phyloP scores from a whole-genome alignment of 495 filamentous ascomycete species.

The Opeltia flavorubescens region DNA sequence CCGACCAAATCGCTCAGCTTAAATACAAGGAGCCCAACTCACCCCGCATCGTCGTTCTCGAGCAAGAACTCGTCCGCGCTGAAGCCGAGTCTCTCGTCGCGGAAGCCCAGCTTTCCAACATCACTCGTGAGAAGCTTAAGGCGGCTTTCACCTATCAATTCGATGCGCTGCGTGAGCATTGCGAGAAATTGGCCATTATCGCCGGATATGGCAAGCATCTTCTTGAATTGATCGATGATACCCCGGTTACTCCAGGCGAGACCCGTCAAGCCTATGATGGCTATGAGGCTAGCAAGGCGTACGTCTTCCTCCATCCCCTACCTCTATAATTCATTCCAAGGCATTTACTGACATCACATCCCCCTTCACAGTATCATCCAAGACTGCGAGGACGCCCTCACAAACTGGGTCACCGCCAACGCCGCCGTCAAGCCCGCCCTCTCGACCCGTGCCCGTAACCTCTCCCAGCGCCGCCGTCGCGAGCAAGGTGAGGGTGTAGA shows the following conservation, averaged over 20 bases:
- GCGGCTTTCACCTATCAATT: slow-evolving; percentile 97
- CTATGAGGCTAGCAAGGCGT: slow-evolving; percentile 92
- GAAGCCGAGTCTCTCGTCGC: slow-evolving; percentile 97
- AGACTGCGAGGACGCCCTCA: slow-evolving; percentile 93
- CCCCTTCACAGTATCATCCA: slow-evolving; percentile 63
- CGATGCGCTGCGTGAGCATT: slow-evolving; percentile 92
- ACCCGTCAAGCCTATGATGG: slow-evolving; percentile 93
- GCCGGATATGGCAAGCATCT: slow-evolving; percentile 96
- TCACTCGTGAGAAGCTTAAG: slow-evolving; percentile 98
- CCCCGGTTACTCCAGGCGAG: slow-evolving; percentile 92
- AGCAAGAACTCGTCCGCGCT: slow-evolving; percentile 95
- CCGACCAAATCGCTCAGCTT: slow-evolving; percentile 93
- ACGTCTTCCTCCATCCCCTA: slow-evolving; percentile 10
- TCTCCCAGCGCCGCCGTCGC: slow-evolving; percentile 66
- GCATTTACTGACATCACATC: not conserved
- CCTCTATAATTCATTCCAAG: not conserved
- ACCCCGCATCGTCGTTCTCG: slow-evolving; percentile 90
- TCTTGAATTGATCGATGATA: slow-evolving; percentile 87
- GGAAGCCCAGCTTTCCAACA: slow-evolving; percentile 96
- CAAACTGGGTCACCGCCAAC: slow-evolving; percentile 88
- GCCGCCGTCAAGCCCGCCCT: slow-evolving; percentile 76
- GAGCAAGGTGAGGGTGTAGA: slow-evolving; percentile 53
- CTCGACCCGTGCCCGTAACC: slow-evolving; percentile 67
- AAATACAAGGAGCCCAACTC: slow-evolving; percentile 99
- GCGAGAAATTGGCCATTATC: slow-evolving; percentile 96